These are phyloP conservation scores for Cicer arietinum DNA, from an alignment of 306 rosid genomes.

Conservation along the genomic window DNA sequence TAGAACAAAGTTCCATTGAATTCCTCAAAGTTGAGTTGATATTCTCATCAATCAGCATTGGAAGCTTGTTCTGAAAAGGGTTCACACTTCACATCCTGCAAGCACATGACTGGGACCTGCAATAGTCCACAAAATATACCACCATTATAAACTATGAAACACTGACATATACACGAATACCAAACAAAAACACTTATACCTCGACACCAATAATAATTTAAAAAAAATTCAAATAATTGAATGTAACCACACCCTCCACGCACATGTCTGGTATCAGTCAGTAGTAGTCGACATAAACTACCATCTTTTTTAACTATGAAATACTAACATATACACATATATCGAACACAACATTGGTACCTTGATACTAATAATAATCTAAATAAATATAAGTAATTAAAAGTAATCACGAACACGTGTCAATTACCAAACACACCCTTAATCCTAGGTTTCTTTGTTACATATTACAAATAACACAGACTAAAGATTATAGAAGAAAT, in stretches of 20 bases:
- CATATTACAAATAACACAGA: neutral
- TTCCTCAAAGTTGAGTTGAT: conserved; percentile 43
- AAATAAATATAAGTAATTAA: no score
- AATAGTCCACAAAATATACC: conserved; percentile 28
- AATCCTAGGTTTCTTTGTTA: no score
- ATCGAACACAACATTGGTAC: no score
- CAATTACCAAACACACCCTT: no score
- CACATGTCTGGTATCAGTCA: conserved; percentile 63
- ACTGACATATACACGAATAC: no score
- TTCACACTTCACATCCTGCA: conserved; percentile 50
- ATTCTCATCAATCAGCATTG: conserved; percentile 44
- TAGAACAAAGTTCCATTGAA: conserved; percentile 21
- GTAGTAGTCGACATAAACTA: conserved; percentile 34
- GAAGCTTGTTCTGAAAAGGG: conserved; percentile 47
- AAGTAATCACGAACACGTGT: no score
- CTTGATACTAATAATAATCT: no score
- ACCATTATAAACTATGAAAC: neutral
- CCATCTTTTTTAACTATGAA: neutral
- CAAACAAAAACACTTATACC: no score
- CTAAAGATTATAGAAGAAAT: neutral
- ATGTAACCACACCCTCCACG: conserved; percentile 29
- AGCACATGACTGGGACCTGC: conserved; percentile 58
- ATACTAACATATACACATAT: no score
- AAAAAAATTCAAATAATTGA: no score
- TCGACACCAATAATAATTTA: no score